phyloP scores from a whole-genome alignment of 176 grass and related monocot species.

The Oryza rufipogon region DNA sequence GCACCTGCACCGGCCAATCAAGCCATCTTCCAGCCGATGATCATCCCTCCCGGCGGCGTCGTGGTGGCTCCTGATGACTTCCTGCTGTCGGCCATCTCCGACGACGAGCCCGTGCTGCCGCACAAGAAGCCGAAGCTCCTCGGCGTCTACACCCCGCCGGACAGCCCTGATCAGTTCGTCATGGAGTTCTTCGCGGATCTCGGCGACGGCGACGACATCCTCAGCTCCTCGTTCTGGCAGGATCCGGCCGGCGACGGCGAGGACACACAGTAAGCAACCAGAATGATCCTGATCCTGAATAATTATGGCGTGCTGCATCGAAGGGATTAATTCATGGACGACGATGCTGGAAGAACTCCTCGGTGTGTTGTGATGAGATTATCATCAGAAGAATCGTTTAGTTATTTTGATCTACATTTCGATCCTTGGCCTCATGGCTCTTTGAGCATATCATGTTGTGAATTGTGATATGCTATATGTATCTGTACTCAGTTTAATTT shows the following conservation, averaged over 20 bases:
- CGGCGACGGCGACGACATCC: conserved; percentile 17
- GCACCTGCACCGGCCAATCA: not conserved
- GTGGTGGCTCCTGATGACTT: not conserved
- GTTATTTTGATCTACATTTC: too few relatives aligned
- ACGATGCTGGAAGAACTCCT: too few relatives aligned
- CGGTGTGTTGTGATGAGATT: too few relatives aligned
- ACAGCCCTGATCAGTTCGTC: conserved; percentile 6
- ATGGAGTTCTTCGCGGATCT: conserved; percentile 26
- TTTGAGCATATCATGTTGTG: too few relatives aligned
- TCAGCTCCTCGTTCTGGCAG: not conserved
- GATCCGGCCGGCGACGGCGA: not conserved
- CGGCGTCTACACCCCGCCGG: not conserved
- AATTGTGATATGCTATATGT: too few relatives aligned
- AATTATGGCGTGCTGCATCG: too few relatives aligned
- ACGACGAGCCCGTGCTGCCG: conserved; percentile 17
- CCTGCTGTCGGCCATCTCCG: not conserved
- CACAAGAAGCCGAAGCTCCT: not conserved
- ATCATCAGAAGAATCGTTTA: too few relatives aligned
- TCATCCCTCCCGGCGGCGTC: not conserved
- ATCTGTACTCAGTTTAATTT: too few relatives aligned
- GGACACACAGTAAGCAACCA: too few relatives aligned
- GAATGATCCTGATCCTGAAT: too few relatives aligned
- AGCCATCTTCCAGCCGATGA: not conserved
- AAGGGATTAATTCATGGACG: too few relatives aligned
- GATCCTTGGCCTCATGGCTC: too few relatives aligned